A percentile compares a stretch with the other conserved stretches of the same genome.
These are phyloP conservation scores for Skeletonema potamos DNA, from an alignment of 108 stramenopile species.

Conservation along the genomic window DNA sequence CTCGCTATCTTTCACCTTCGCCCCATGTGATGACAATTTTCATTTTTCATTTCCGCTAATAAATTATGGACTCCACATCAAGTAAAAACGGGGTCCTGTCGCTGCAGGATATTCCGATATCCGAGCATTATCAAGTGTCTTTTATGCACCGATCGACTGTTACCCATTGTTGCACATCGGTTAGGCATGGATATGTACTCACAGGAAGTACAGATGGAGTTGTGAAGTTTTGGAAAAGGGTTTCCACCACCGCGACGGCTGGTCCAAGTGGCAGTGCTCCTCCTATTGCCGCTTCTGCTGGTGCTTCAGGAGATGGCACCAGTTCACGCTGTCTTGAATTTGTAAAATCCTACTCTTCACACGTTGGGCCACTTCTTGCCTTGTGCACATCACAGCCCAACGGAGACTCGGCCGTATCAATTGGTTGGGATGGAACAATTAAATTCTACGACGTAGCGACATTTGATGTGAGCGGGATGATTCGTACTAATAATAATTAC, in stretches of 20 bases:
- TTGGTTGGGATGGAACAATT: constrained; percentile 73
- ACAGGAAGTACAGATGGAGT: constrained; percentile 91
- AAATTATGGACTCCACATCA: constrained; percentile 7
- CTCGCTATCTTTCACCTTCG: not conserved
- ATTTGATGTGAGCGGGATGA: constrained; percentile 91
- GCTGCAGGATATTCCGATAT: constrained; percentile 56
- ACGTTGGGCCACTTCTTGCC: constrained; percentile 70
- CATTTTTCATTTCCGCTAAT: no score
- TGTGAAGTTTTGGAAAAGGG: constrained; percentile 99
- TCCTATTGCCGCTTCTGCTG: not conserved
- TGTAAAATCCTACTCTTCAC: constrained; percentile 95
- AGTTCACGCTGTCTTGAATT: constrained; percentile 87
- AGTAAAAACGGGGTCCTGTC: not conserved
- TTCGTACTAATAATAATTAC: constrained; percentile 35
- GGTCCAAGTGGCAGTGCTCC: not conserved
- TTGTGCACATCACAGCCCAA: constrained; percentile 64
- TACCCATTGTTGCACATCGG: constrained; percentile 69
- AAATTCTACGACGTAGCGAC: constrained; percentile 96
- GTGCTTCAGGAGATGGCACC: constrained; percentile 4
- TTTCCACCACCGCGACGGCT: constrained; percentile 29
- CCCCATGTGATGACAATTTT: no score
- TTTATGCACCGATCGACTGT: constrained; percentile 94
- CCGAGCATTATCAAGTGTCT: constrained; percentile 74
- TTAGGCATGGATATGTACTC: constrained; percentile 87
- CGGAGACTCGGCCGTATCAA: constrained; percentile 78